phyloP scores from a whole-genome alignment of 2,329 filamentous ascomycete species.

The Xylaria sp. region DNA sequence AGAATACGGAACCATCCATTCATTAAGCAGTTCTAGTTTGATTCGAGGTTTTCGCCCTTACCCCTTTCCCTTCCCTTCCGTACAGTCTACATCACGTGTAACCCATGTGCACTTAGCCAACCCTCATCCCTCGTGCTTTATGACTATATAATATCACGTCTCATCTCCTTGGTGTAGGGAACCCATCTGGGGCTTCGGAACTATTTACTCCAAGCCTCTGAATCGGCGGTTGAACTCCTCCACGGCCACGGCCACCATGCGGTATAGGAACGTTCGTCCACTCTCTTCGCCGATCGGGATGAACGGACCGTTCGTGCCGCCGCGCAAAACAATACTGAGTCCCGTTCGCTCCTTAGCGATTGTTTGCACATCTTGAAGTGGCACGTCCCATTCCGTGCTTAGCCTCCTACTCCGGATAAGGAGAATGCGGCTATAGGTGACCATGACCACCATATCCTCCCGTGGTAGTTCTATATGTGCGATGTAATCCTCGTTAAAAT shows the following conservation, averaged over 20 bases:
- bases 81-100: not conserved
- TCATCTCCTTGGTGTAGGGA: not conserved
- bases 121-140: not conserved
- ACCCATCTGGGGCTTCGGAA: not conserved
- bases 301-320: slow-evolving; percentile 93
- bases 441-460: slow-evolving; percentile 88
- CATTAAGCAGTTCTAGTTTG: not conserved
- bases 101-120: not conserved
- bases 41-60: not conserved
- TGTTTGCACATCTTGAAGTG: slow-evolving; percentile 94
- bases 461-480: slow-evolving; percentile 91
- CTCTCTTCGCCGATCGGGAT: slow-evolving; percentile 93
- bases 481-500: slow-evolving; percentile 97
- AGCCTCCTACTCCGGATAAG: slow-evolving; percentile 88
- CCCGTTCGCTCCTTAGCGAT: slow-evolving; percentile 97
- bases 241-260: slow-evolving; percentile 72
- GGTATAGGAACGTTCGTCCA: slow-evolving; percentile 70
- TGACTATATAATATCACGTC: not conserved
- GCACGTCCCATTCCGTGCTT: slow-evolving; percentile 94
- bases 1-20: not conserved
- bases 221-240: slow-evolving; percentile 74
- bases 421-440: slow-evolving; percentile 89
- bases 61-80: not conserved
- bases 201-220: slow-evolving; percentile 53
- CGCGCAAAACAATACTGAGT: slow-evolving; percentile 86